phyloP scores from a whole-genome alignment of 345 rosid genomes.

The Ceriops zippeliana region DNA sequence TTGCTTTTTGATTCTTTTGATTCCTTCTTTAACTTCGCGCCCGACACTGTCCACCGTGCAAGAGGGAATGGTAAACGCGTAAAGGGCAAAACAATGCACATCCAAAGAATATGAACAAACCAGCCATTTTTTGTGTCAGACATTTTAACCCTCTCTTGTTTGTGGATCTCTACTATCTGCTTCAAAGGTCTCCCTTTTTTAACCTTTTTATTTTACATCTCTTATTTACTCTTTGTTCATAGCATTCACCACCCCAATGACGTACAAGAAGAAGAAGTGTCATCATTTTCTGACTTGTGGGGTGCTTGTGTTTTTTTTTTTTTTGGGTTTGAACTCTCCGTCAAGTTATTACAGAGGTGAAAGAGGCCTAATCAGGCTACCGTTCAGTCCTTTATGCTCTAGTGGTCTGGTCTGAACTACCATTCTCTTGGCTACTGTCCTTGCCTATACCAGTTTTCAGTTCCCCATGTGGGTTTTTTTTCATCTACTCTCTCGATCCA shows the following conservation, averaged over 20 bases:
- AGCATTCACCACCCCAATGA: too few relatives aligned
- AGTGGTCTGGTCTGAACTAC: background rate
- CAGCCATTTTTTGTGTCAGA: slow-evolving; percentile 6
- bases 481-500: background rate
- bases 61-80: too few relatives aligned
- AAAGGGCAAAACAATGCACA: background rate
- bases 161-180: background rate
- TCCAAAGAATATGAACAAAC: background rate
- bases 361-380: background rate
- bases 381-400: background rate
- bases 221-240: too few relatives aligned
- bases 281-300: too few relatives aligned
- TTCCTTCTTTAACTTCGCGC: background rate
- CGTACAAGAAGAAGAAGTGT: too few relatives aligned
- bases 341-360: too few relatives aligned
- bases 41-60: background rate
- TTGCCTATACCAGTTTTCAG: background rate
- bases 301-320: too few relatives aligned
- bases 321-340: too few relatives aligned
- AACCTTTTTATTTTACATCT: too few relatives aligned
- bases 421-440: slow-evolving; percentile 1
- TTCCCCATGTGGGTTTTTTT: background rate
- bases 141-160: slow-evolving; percentile 1
- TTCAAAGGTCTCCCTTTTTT: background rate
- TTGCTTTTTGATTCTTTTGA: background rate